phyloP scores from a whole-genome alignment of 2,329 filamentous ascomycete species.

The Gremmenia infestans region DNA sequence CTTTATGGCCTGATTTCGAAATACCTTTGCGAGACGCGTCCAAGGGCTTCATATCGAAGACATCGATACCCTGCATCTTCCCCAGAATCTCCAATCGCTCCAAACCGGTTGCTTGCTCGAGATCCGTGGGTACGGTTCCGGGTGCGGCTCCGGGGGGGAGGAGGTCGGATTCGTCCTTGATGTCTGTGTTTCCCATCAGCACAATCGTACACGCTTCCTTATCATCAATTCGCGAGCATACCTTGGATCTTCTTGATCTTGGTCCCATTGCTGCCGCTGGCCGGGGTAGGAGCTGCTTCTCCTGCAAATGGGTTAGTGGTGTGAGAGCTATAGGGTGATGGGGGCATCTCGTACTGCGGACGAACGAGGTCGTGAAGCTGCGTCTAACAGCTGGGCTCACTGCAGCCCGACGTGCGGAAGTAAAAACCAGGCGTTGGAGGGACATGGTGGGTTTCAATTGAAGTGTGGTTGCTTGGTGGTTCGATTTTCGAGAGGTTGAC shows the following conservation, averaged over 20 bases:
- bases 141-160: slow-evolving; percentile 73
- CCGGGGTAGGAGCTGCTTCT: slow-evolving; percentile 22
- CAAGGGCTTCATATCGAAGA: slow-evolving; percentile 97
- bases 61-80: slow-evolving; percentile 97
- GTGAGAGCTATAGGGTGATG: slow-evolving; percentile 21
- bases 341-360: slow-evolving; percentile 50
- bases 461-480: not conserved
- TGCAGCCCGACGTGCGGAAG: slow-evolving; percentile 56
- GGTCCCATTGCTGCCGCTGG: slow-evolving; percentile 16
- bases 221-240: slow-evolving; percentile 12
- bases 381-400: slow-evolving; percentile 50
- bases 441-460: slow-evolving; percentile 47
- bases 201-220: slow-evolving; percentile 8
- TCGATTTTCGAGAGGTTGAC: slow-evolving; percentile 1
- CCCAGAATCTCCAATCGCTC: slow-evolving; percentile 98
- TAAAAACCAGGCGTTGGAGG: slow-evolving; percentile 57
- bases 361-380: slow-evolving; percentile 54
- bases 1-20: slow-evolving; percentile 9
- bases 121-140: slow-evolving; percentile 85
- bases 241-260: slow-evolving; percentile 33
- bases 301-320: slow-evolving; percentile 17
- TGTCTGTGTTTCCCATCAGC: slow-evolving; percentile 52
- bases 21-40: slow-evolving; percentile 81
- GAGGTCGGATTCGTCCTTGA: slow-evolving; percentile 79
- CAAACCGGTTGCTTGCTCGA: slow-evolving; percentile 94